Evolutionary conservation across 1,284 basidiomycete species (phyloP), one percentile per base, ranked within the genome.

Genomic region (Malassezia dermatis): DNA sequence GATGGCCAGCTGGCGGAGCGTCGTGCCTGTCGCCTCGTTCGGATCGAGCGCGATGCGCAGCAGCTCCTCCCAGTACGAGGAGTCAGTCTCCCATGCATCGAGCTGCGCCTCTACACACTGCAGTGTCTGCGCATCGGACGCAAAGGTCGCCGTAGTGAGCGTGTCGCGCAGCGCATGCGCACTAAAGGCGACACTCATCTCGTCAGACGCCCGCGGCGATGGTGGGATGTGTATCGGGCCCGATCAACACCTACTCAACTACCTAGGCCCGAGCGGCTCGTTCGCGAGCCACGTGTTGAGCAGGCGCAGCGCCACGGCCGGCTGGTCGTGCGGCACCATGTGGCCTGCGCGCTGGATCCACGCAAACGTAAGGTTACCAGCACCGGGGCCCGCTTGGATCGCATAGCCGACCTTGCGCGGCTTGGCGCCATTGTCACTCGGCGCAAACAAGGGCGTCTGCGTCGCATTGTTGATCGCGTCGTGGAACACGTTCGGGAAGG

Each of bases 271-370:
- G 24, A 80, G 63, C 30, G 78, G 76, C 62, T 79, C 70, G 67
- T 81, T 78, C 43, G 75, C 71, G 47, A 82, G 75, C 81, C 81
- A 83, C 51, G 77, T 69, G 37, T 77, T 76, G 65, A 83, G 76
- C 77, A 83, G 77, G 58, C 80, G 79, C 69, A 80, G 76, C 48
- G 86, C 82, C 40, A 81, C 86, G 63, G 84, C 84, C 0, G 86
- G 84, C 67, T 89, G 86, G 75, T 91, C 86, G 66, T 80, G 83
- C 4, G 87, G 86, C 4, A 73, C 65, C 71, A 73, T 73, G 56
- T 73, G 71, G 19, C 71, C 71, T 17, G 68, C 65, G 3, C 62
- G 54, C 23, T 55, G 45, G 40, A 67, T 61, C 46, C 59, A 50
- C 12, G 66, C 60, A 42, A 63, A 69, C 3, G 71, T 55, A 3